Conservation (phyloP, 371 early-diverging fungal species). For the Actinomortierella ambigua region DNA sequence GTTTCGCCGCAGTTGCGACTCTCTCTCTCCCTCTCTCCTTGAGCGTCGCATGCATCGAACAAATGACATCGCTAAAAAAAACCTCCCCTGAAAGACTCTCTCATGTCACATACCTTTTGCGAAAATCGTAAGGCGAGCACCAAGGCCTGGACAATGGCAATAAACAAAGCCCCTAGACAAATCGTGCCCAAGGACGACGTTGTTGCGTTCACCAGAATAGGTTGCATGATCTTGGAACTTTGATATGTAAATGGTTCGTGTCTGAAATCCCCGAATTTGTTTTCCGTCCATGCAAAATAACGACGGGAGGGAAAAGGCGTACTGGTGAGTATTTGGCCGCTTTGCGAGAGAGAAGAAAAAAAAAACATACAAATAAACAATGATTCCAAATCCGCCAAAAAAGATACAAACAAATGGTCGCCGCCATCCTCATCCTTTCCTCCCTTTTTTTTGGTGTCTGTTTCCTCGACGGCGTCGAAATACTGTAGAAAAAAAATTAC, state of each 20-base stretch:
- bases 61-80: neutral
- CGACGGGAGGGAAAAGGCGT: neutral
- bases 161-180: slow-evolving; percentile 70
- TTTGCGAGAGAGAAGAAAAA: no score
- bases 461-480: no score
- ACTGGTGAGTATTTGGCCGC: neutral
- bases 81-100: neutral
- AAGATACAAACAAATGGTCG: neutral
- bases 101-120: slow-evolving; percentile 50
- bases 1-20: neutral
- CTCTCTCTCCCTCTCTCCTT: no score
- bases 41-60: neutral
- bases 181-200: slow-evolving; percentile 75
- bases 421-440: no score
- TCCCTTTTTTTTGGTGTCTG: no score
- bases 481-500: no score
- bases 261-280: no score
- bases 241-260: slow-evolving; percentile 51
- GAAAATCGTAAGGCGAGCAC: slow-evolving; percentile 52
- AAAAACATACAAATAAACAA: neutral
- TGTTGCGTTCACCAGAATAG: slow-evolving; percentile 52
- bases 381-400: slow-evolving; percentile 29
- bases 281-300: neutral
- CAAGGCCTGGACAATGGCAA: slow-evolving; percentile 63
- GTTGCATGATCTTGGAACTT: slow-evolving; percentile 51